Base-by-base conservation (phyloP, 805 yeast genomes). In the Priceomyces carsonii region DNA sequence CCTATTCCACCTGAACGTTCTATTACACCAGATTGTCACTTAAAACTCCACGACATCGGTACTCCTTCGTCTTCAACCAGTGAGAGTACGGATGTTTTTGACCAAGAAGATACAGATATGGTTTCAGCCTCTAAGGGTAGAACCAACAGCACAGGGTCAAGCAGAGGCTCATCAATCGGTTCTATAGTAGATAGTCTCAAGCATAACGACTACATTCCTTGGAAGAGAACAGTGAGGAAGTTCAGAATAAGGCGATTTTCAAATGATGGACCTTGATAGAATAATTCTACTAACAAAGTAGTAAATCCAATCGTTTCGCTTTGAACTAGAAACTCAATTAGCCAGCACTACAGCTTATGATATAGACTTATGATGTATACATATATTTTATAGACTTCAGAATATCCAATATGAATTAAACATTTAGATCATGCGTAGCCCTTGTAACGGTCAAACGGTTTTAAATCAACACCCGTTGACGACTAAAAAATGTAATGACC, bases 121-220 rank as follows among this genome's bases (percentile, higher is more conserved):
- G n/a, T 24, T 7, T 16, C 22, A 3, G 32, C 32, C 9, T 9
- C 25, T 6, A 29, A 29, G 20, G 24, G 39, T 3, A 28, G 44
- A 12, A 33, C 34, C 14, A 40, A 35, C 25, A 33, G 39, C 25
- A 17, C 34, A 6, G 32, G 48, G 8, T 39, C 53, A 2, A 35
- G 38, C 22, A 47, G 66, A n/a, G 63, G 64, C n/a, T 50, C 55
- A 18, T 57, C 64, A 3, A 43, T 61, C 8, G 63, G 66, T 5
- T 50, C 56, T 8, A 45, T 61, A 8, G 55, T 61, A 42, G 66
- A 61, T 26, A 47, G 46, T 13, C 42, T 61, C 26, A 54, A 52
- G 43, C 36, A 39, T 31, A 45, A 43, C 28, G 66, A 60, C 31
- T 50, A 48, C 40, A 40, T 50, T 6, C 53, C 48, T 29, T 55